phyloP scores from a whole-genome alignment of 768 basidiomycete species.

The Paxillus ammoniavirescens region DNA sequence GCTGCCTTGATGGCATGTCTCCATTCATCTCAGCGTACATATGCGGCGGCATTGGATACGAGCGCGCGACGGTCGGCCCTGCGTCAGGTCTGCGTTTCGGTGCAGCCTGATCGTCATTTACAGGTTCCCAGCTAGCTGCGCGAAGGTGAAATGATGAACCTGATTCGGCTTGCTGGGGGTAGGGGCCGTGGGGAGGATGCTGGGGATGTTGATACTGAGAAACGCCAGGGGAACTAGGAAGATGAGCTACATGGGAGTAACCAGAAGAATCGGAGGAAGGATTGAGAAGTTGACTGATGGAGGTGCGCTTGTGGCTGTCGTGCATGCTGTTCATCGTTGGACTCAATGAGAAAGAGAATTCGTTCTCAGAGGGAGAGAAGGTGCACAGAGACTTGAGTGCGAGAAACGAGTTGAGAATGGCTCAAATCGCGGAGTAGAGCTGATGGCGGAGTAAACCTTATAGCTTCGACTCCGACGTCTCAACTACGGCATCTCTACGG shows the following conservation, averaged over 20 bases:
- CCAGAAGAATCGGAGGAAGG: slow-evolving; percentile 42
- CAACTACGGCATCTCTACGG: slow-evolving; percentile 9
- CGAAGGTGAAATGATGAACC: slow-evolving; percentile 51
- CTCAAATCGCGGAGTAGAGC: slow-evolving; percentile 31
- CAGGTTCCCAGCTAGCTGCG: slow-evolving; percentile 57
- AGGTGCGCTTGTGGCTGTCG: slow-evolving; percentile 47
- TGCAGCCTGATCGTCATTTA: slow-evolving; percentile 35
- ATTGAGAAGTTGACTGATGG: slow-evolving; percentile 50
- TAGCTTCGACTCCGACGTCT: slow-evolving; percentile 29
- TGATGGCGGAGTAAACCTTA: slow-evolving; percentile 26
- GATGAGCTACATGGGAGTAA: slow-evolving; percentile 29
- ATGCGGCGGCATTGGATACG: slow-evolving; percentile 33
- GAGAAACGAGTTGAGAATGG: slow-evolving; percentile 27
- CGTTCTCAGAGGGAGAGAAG: slow-evolving; percentile 4
- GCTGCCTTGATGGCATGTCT: slow-evolving; percentile 28
- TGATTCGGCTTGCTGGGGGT: slow-evolving; percentile 29
- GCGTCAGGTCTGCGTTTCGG: slow-evolving; percentile 34
- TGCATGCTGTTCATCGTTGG: slow-evolving; percentile 41
- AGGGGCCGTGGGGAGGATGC: slow-evolving; percentile 25
- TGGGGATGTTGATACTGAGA: slow-evolving; percentile 29
- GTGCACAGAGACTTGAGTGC: slow-evolving; percentile 7
- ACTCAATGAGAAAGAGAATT: slow-evolving; percentile 13
- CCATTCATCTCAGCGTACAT: slow-evolving; percentile 36
- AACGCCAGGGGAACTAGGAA: slow-evolving; percentile 22
- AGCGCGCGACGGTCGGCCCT: slow-evolving; percentile 32